These are phyloP conservation scores for Globisporangium iwayamae DNA, from an alignment of 352 stramenopile species.

Conservation along the genomic window DNA sequence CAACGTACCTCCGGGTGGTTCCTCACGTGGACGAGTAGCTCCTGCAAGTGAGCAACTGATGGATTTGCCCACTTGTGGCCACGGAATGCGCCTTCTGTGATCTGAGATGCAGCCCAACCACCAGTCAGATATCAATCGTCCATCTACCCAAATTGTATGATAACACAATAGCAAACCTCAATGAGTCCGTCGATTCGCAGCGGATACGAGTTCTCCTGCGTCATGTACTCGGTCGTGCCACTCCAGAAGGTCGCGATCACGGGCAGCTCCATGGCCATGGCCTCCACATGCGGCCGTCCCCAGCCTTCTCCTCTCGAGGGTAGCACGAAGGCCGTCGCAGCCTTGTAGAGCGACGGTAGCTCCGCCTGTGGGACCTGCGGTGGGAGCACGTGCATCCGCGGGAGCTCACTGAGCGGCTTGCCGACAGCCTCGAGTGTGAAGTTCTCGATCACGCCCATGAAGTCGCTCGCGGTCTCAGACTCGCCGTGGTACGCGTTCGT, in stretches of 20 bases:
- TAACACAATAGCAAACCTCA: slow-evolving; percentile 33
- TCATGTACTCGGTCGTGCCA: slow-evolving; percentile 89
- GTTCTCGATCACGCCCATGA: slow-evolving; percentile 46
- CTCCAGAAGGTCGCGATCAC: slow-evolving; percentile 93
- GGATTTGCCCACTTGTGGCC: slow-evolving; percentile 87
- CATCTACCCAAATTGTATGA: background rate
- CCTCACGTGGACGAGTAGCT: slow-evolving; percentile 60
- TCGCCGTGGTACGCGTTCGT: slow-evolving; percentile 85
- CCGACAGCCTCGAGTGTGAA: slow-evolving; percentile 46
- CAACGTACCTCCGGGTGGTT: slow-evolving; percentile 45
- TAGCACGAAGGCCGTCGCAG: slow-evolving; percentile 84
- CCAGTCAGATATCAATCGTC: background rate
- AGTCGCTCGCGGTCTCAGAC: slow-evolving; percentile 41
- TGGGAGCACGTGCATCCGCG: slow-evolving; percentile 56
- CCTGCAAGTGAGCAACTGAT: slow-evolving; percentile 62
- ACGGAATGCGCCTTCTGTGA: slow-evolving; percentile 71
- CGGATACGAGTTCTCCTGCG: slow-evolving; percentile 80
- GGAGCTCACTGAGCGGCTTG: slow-evolving; percentile 46
- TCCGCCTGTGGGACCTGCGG: slow-evolving; percentile 53
- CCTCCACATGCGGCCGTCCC: slow-evolving; percentile 91
- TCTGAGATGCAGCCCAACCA: slow-evolving; percentile 29
- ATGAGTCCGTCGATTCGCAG: slow-evolving; percentile 76
- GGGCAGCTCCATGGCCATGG: slow-evolving; percentile 90
- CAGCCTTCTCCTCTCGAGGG: slow-evolving; percentile 92
- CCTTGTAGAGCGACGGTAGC: slow-evolving; percentile 69